Base-by-base conservation (phyloP, 2,329 filamentous ascomycete species). In the Colletotrichum acutatum region DNA sequence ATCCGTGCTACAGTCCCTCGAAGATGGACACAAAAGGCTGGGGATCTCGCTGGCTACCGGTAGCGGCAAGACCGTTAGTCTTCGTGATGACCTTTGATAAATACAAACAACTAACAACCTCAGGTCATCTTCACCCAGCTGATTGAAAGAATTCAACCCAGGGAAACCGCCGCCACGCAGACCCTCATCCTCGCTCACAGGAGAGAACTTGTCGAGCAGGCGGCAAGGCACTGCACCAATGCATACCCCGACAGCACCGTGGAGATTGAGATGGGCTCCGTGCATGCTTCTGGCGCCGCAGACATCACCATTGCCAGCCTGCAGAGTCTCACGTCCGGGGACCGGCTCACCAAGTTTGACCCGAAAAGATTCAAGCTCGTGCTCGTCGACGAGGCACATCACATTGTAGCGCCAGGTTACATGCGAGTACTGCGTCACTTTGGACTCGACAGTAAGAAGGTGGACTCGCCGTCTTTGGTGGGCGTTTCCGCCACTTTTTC, bases 101-200 rank as follows among this genome's bases (percentile, higher is more conserved):
- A 24, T 61, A 60, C n/a, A 22, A 37, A 11, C 32, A 34, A n/a
- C 32, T 62, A 34, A 65, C 19, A 54, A 8, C 30, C 26, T 28
- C 76, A 95, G 93, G 92, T 99, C 79, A 95, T 99, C 77, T 99
- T 99, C 84, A 98, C 96, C 14, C 95, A 98, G 80, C 88, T 99
- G 58, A 97, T 99, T 74, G 91, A 94, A 78, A 92, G 94, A 71
- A 87, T 98, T 63, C 82, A 86, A 65, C 83, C 91, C 6, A 86
- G 85, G 12, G 84, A 86, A 64, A 80, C 87, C 34, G 80, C 84
- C 73, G 92, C 92, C 26, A 90, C 90, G 1, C 94, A 95, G 80
- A 97, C 96, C 0, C 88, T 99, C 71, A 97, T 99, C 75, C 87
- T 99, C 56, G 97, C 95, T 19, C 97, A 99, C 82, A 92, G 97